These are phyloP conservation scores for Starmerella davenportii DNA, from an alignment of 805 yeast genomes.

Conservation along the genomic window DNA sequence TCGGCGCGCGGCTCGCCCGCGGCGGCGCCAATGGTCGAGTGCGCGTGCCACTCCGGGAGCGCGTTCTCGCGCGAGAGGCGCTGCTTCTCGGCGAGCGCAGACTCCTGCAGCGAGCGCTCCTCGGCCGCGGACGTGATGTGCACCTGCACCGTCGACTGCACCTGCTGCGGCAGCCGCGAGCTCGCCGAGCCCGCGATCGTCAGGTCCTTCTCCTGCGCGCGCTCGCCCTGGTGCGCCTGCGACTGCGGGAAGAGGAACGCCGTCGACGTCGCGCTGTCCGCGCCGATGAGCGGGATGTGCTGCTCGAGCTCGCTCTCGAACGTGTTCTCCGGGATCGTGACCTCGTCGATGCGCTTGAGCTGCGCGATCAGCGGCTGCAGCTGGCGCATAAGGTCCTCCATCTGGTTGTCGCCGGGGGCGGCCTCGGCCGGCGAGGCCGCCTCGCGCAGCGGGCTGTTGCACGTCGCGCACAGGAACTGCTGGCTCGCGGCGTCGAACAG, in stretches of 20 bases:
- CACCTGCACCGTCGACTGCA: slow-evolving; percentile 73
- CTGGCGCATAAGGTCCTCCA: slow-evolving; percentile 74
- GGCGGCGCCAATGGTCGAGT: slow-evolving; percentile 77
- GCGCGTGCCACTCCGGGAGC: slow-evolving; percentile 89
- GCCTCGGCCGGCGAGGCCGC: slow-evolving; percentile 26
- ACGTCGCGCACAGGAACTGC: slow-evolving; percentile 68
- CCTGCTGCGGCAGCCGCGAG: slow-evolving; percentile 20
- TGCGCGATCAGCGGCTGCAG: slow-evolving; percentile 73
- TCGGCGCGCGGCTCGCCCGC: too few species aligned
- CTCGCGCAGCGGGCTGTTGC: slow-evolving; percentile 61
- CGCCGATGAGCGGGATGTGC: slow-evolving; percentile 41
- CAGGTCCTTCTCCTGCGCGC: slow-evolving; percentile 3
- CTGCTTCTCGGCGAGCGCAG: slow-evolving; percentile 49
- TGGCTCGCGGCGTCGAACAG: slow-evolving; percentile 61
- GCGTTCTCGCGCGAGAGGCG: slow-evolving; percentile 76
- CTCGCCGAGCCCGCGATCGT: slow-evolving; percentile 16
- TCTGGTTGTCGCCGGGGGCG: slow-evolving; percentile 31
- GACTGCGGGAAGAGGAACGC: slow-evolving; percentile 11
- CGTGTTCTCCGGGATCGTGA: slow-evolving; percentile 67
- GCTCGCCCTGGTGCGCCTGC: slow-evolving; percentile 1
- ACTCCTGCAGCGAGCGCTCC: slow-evolving; percentile 51
- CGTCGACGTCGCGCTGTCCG: slow-evolving; percentile 6
- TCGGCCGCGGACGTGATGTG: slow-evolving; percentile 74
- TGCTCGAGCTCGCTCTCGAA: slow-evolving; percentile 69
- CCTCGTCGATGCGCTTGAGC: slow-evolving; percentile 65